phyloP scores from a whole-genome alignment of 176 grass and related monocot species.

The Aegilops speltoides region DNA sequence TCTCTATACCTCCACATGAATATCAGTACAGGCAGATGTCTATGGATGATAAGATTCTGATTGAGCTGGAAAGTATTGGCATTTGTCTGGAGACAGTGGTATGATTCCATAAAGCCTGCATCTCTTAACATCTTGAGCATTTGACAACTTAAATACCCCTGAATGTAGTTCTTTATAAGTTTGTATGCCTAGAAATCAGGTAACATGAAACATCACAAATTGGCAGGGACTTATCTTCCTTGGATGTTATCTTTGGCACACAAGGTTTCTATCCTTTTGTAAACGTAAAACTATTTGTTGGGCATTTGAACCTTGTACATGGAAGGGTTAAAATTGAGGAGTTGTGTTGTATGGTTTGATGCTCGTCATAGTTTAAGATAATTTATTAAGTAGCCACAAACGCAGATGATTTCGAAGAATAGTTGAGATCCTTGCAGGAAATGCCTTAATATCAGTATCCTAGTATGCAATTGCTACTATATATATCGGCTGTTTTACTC shows the following conservation, averaged over 20 bases:
- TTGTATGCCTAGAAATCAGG: not conserved
- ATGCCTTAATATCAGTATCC: not conserved
- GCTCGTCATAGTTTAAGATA: not conserved
- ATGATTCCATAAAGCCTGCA: constrained; percentile 28
- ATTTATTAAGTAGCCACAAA: not conserved
- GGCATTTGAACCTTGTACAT: not conserved
- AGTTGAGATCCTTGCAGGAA: not conserved
- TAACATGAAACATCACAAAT: constrained; percentile 7
- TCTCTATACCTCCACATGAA: constrained; percentile 51
- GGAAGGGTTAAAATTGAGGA: not conserved
- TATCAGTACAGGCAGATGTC: constrained; percentile 66
- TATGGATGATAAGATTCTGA: constrained; percentile 68
- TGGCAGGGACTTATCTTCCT: not conserved
- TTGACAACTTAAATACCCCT: not conserved
- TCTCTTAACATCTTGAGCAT: not conserved
- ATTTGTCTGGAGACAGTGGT: constrained; percentile 64
- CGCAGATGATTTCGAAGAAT: not conserved
- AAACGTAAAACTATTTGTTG: not conserved
- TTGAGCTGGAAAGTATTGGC: constrained; percentile 85
- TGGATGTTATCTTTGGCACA: not conserved
- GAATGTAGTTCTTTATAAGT: not conserved
- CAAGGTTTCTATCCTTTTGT: not conserved
- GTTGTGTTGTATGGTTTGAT: not conserved
- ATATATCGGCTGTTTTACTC: not conserved
- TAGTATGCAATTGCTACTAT: not conserved